phyloP scores from a whole-genome alignment of 805 yeast species.

The Zygosaccharomyces pseudorouxii region DNA sequence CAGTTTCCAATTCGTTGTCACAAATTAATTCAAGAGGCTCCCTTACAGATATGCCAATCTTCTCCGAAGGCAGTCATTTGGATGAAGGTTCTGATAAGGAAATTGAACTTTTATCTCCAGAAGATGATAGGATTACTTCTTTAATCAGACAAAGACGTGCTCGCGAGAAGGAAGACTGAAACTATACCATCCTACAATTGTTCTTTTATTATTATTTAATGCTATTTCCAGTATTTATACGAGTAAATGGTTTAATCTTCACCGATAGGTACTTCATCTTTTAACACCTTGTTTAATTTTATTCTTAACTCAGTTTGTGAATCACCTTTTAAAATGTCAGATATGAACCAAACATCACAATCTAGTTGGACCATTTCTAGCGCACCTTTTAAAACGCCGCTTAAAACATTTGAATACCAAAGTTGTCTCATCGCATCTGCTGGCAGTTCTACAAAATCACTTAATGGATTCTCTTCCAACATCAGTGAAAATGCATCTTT shows the following conservation, averaged over 20 bases:
- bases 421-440: constrained; percentile 68
- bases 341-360: constrained; percentile 73
- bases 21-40: constrained; percentile 59
- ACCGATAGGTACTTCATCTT: constrained; percentile 96
- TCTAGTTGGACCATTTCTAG: constrained; percentile 94
- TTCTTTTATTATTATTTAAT: background rate
- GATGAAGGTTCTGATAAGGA: constrained; percentile 10
- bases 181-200: background rate
- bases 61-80: constrained; percentile 32
- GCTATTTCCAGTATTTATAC: background rate
- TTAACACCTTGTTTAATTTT: constrained; percentile 63
- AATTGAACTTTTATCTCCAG: constrained; percentile 11
- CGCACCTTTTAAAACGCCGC: constrained; percentile 89
- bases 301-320: constrained; percentile 74
- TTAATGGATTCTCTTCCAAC: constrained; percentile 80
- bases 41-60: constrained; percentile 59
- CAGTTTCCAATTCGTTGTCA: constrained; percentile 54
- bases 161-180: constrained; percentile 23
- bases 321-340: constrained; percentile 81
- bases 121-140: constrained; percentile 19
- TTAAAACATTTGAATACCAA: constrained; percentile 89
- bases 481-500: constrained; percentile 68
- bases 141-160: constrained; percentile 29
- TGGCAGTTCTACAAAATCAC: constrained; percentile 93
- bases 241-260: constrained; percentile 54